A percentile compares a stretch with the other conserved stretches of the same genome.
These are phyloP conservation scores for Candida boidinii DNA, from an alignment of 805 yeast species.

Conservation along the genomic window DNA sequence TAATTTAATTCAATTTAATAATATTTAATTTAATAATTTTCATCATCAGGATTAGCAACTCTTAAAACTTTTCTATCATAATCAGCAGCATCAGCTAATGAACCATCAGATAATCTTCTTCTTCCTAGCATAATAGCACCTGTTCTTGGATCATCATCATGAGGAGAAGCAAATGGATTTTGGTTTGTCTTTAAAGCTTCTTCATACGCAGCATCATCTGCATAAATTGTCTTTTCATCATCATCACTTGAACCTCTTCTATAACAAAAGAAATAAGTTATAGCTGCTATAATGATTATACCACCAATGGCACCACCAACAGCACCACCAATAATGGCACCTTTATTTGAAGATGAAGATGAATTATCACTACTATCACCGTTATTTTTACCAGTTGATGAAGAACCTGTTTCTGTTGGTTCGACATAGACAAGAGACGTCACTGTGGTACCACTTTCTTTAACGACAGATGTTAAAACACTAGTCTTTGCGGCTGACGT, in stretches of 20 bases:
- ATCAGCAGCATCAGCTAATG: constrained; percentile 80
- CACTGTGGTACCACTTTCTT: constrained; percentile 14
- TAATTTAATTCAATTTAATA: neutral
- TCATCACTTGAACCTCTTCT: constrained; percentile 26
- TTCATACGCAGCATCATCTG: constrained; percentile 49
- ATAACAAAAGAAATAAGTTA: constrained; percentile 25
- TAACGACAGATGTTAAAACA: constrained; percentile 10
- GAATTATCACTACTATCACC: constrained; percentile 4
- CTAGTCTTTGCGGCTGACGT: constrained; percentile 8
- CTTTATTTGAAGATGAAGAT: constrained; percentile 16
- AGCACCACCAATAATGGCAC: constrained; percentile 28
- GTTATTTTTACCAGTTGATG: constrained; percentile 4
- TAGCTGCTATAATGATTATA: constrained; percentile 14
- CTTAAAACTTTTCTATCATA: constrained; percentile 72
- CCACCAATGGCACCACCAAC: constrained; percentile 28
- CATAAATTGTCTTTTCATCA: constrained; percentile 29
- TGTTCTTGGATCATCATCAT: constrained; percentile 31
- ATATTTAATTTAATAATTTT: constrained; percentile 7
- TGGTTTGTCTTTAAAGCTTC: constrained; percentile 45
- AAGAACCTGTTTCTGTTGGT: constrained; percentile 14
- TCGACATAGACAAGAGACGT: constrained; percentile 22
- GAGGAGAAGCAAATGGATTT: constrained; percentile 58
- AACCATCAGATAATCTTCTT: constrained; percentile 77
- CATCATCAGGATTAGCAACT: constrained; percentile 82
- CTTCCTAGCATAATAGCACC: constrained; percentile 69